A percentile compares a stretch with the other conserved stretches of the same genome.
phyloP scores from a whole-genome alignment of 164 flowering plant species.

The Echeveria elegans region DNA sequence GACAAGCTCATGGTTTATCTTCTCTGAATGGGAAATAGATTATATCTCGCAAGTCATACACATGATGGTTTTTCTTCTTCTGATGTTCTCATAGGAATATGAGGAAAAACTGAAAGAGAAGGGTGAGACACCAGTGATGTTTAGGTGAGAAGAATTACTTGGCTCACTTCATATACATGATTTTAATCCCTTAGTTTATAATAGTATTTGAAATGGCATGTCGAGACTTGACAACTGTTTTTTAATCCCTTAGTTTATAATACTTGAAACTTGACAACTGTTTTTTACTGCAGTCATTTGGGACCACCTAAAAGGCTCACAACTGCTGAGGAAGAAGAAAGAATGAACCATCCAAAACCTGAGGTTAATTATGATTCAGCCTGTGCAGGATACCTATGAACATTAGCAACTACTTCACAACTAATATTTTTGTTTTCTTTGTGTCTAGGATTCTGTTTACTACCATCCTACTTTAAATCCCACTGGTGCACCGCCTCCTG shows the following conservation, averaged over 20 bases:
- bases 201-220: neutral
- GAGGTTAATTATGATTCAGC: conserved; percentile 39
- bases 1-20: neutral
- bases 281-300: conserved; percentile 70
- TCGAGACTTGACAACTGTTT: too few relatives aligned
- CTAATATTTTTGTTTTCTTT: conserved; percentile 6
- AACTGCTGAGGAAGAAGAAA: conserved; percentile 71
- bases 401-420: neutral
- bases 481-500: conserved; percentile 98
- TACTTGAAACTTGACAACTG: too few relatives aligned
- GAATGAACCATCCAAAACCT: conserved; percentile 79
- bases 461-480: conserved; percentile 94
- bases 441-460: conserved; percentile 87
- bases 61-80: neutral
- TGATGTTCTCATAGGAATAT: conserved; percentile 52
- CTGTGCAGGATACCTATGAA: conserved; percentile 7
- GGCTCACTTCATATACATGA: too few relatives aligned
- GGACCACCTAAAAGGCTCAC: conserved; percentile 78
- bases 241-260: too few relatives aligned
- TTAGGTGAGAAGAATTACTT: conserved; percentile 45
- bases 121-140: conserved; percentile 99
- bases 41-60: neutral
- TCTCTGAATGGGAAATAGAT: neutral
- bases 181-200: too few relatives aligned
- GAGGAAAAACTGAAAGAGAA: conserved; percentile 82